These are phyloP conservation scores for Floccularia luteovirens DNA, from an alignment of 768 basidiomycete species.

Conservation along the genomic window DNA sequence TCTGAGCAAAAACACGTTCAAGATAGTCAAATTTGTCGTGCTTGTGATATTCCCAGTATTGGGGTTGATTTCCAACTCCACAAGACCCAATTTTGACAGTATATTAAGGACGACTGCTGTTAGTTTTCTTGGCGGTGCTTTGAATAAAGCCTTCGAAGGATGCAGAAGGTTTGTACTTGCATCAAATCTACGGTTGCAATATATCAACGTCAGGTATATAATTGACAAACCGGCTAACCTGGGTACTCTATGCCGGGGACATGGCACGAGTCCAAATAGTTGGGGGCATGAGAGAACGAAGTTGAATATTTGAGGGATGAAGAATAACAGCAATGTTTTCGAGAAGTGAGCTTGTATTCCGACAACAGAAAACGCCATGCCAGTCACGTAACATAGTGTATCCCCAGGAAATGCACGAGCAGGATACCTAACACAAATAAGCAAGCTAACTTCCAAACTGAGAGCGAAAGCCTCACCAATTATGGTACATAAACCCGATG, in stretches of 20 bases:
- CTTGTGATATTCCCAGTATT: conserved; percentile 53
- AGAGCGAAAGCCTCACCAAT: conserved; percentile 59
- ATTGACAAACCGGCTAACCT: conserved; percentile 37
- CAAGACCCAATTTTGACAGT: conserved; percentile 57
- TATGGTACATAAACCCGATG: conserved; percentile 86
- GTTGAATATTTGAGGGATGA: conserved; percentile 97
- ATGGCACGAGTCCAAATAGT: conserved; percentile 87
- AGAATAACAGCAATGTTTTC: conserved; percentile 93
- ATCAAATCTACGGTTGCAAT: conserved; percentile 52
- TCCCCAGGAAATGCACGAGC: conserved; percentile 94
- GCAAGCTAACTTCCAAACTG: not conserved
- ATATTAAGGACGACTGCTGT: conserved; percentile 48
- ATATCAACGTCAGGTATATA: conserved; percentile 3
- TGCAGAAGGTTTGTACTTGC: conserved; percentile 65
- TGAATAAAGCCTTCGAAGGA: conserved; percentile 64
- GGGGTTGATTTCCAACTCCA: conserved; percentile 51
- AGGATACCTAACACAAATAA: conserved; percentile 67
- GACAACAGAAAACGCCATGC: conserved; percentile 98
- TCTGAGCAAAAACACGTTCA: conserved; percentile 77
- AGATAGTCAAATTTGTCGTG: conserved; percentile 84
- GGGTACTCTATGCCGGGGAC: conserved; percentile 91
- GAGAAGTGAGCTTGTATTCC: conserved; percentile 97
- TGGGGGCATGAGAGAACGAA: conserved; percentile 93
- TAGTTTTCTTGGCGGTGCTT: conserved; percentile 45
- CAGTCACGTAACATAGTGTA: conserved; percentile 94